Evolutionary conservation across 257 asterid species (phyloP), one percentile per base, ranked within the genome.

Genomic region (Penstemon barbatus): DNA sequence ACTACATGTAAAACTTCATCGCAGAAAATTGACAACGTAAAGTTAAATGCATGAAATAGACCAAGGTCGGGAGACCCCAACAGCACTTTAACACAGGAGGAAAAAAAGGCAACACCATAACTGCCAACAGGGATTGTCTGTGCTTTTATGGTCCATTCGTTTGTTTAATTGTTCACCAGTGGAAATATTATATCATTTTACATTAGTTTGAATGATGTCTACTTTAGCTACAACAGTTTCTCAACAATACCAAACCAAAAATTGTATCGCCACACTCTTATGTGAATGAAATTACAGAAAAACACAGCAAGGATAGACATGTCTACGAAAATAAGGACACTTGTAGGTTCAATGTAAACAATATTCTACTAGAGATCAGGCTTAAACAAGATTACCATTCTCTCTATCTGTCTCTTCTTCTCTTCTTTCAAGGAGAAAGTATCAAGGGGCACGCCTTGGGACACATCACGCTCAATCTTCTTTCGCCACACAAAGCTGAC

Each of bases 401-500:
- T 78, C 42, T 90, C 99, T 78, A 73, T 80, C 74, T 87, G 96
- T 72, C 90, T 75, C 79, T 76, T 86, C 76, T 88, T 91, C 78
- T 91, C 96, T 1, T 96, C 84, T 72, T 86, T 89, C 51, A 89
- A 37, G 43, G 98, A 89, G 74, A 85, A 91, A 15, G 74, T 78
- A 4, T 87, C 96, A 46, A 89, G 84, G 8, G 98, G 80, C 54
- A 84, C 85, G 0, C 98, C 96, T 75, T 86, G 90, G 7, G 87
- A 5, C 33, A 91, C 72, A 51, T 90, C 97, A 2, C 84, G 86
- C 66, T 90, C 96, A 50, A 90, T 90, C 79, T 90, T 88, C 85
- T 91, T 91, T 42, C 95, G 77, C 99, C 99, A 90, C 50, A 93
- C 95, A 67, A 93, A 93, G 68, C 96, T 90, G 77, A 40, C 50